Evolutionary conservation across 306 rosid species (phyloP), one percentile per base, ranked within the genome.

Genomic region (Sophora flavescens): DNA sequence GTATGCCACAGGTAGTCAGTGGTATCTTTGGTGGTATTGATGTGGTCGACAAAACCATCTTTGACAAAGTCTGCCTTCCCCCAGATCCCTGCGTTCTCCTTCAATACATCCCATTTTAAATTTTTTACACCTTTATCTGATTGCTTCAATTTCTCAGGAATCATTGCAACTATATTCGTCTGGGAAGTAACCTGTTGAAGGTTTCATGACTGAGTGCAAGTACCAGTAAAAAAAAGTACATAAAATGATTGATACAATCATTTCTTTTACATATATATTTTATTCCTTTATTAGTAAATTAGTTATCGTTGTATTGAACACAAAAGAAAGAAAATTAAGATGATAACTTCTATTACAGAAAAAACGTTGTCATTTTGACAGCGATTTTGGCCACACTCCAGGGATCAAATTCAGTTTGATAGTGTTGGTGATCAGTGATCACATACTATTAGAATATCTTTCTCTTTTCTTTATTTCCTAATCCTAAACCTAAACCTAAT

Each of bases 1-100:
- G 93, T 87, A 80, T 89, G 88, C 98, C 98, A 94, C 63, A 94
- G 87, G 73, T 92, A 92, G 83, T 94, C 98, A 13, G 98, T 90
- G 50, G 93, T 85, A 79, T 90, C 97, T 88, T 91, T 94, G 78
- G 98, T 92, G 54, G 97, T 94, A 76, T 94, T 92, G 63, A 94
- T 89, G 86, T 86, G 97, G 73, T 94, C 97, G 9, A 94, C 98
- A 82, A 94, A 88, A 39, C 89, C 97, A 61, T 78, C 83, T 84
- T 87, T 84, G 48, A 83, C 71, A 32, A 94, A 84, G 79, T 90
- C 98, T 60, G 91, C 83, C 63, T 83, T 74, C 38, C 89, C 96
- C 98, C 98, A 94, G 54, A 88, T 84, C 75, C 98, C 98, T 30
- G 91, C 84, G 6, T 81, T 87, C 89, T 94, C 98, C 79, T 85